Conservation (phyloP, 2,329 filamentous ascomycete species). For the Sporothrix brunneoviolacea region DNA sequence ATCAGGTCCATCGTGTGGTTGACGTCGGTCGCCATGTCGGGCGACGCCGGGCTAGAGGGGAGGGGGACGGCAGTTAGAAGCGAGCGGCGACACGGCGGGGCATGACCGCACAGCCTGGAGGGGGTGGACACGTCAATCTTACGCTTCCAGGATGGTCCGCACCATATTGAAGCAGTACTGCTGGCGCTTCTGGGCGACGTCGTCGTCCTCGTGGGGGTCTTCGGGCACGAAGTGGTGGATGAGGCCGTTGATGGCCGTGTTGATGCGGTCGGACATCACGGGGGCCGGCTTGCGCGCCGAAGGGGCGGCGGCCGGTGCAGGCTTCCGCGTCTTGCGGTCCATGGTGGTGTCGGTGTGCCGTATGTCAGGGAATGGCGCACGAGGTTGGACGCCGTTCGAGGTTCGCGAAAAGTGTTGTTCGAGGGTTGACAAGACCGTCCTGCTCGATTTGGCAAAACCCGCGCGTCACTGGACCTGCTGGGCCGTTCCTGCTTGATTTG, state of each 20-base stretch:
- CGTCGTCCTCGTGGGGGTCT: constrained; percentile 59
- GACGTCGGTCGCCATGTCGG: constrained; percentile 60
- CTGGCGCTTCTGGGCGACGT: constrained; percentile 61
- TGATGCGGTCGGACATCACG: constrained; percentile 62
- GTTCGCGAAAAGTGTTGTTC: too few relatives aligned
- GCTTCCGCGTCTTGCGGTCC: constrained; percentile 12
- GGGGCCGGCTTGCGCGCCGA: constrained; percentile 39
- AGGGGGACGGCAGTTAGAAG: background rate
- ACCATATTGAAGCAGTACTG: constrained; percentile 52
- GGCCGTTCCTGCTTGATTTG: background rate
- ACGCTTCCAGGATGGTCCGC: constrained; percentile 47
- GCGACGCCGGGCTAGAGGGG: constrained; percentile 31
- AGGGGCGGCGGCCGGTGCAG: constrained; percentile 3
- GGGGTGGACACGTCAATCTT: constrained; percentile 18
- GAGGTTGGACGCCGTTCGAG: too few relatives aligned
- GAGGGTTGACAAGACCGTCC: background rate
- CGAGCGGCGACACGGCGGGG: background rate
- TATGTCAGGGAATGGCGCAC: too few relatives aligned
- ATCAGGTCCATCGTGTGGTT: constrained; percentile 92
- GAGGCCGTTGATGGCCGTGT: constrained; percentile 71
- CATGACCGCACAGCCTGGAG: background rate
- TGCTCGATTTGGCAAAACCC: constrained; percentile 1
- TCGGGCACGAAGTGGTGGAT: constrained; percentile 67
- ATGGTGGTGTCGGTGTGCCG: constrained; percentile 7
- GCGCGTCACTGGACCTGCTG: background rate